Percentiles rank a stretch among this genome's conserved stretches.
Conservation (phyloP, 257 asterid species). For the Penstemon eatonii region DNA sequence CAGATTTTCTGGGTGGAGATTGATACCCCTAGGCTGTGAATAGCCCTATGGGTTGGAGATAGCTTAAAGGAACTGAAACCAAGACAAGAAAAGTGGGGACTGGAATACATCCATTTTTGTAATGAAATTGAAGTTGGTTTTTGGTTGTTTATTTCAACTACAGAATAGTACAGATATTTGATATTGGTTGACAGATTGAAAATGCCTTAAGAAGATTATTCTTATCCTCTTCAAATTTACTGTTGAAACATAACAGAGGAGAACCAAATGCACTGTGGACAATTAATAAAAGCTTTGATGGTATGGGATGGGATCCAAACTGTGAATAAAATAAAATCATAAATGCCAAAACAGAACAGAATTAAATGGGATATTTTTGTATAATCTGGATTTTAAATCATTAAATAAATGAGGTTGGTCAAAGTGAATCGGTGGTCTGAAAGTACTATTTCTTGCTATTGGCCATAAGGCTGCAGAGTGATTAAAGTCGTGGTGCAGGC, state of each 20-base stretch:
- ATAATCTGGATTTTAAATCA: constrained; percentile 7
- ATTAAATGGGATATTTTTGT: background rate
- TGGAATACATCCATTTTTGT: background rate
- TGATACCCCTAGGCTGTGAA: no score
- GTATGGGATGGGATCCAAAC: constrained; percentile 8
- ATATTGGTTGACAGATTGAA: constrained; percentile 17
- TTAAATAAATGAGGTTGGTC: constrained; percentile 20
- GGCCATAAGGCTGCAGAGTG: background rate
- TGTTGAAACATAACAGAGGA: background rate
- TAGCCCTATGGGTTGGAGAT: no score
- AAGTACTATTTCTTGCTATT: no score
- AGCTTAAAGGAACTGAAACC: constrained; percentile 18
- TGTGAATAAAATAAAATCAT: background rate
- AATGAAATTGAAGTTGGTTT: constrained; percentile 1
- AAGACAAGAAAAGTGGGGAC: constrained; percentile 11
- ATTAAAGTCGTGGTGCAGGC: background rate
- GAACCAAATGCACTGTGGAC: background rate
- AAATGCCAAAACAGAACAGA: background rate
- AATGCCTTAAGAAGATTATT: constrained; percentile 9
- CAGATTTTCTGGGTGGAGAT: no score
- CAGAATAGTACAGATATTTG: background rate
- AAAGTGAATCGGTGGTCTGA: background rate
- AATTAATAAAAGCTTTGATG: background rate
- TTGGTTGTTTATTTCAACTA: background rate
- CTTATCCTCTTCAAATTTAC: background rate